These are phyloP conservation scores for Citeromyces hawaiiensis DNA, from an alignment of 1,139 yeast genomes.

Conservation along the genomic window DNA sequence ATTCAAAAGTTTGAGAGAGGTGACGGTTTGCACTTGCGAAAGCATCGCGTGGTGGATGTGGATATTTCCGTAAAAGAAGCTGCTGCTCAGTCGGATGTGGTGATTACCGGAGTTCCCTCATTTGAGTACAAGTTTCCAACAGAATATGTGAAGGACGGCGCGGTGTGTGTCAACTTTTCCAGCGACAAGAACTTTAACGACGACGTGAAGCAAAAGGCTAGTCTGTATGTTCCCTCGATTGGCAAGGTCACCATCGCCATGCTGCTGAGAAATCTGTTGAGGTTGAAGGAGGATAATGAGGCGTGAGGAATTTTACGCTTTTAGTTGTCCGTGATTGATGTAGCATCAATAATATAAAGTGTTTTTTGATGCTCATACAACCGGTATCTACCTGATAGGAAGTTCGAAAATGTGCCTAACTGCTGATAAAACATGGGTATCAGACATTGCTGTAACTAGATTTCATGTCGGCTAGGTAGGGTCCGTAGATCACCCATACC, in stretches of 20 bases:
- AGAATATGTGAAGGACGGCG: conserved; percentile 69
- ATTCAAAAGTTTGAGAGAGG: conserved; percentile 91
- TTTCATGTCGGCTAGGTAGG: too few relatives aligned
- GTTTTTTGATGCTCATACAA: too few relatives aligned
- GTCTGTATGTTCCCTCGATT: conserved; percentile 85
- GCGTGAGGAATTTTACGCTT: not conserved
- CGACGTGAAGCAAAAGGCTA: conserved; percentile 69
- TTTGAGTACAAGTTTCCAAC: conserved; percentile 76
- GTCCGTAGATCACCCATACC: too few relatives aligned
- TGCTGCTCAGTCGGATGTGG: conserved; percentile 72
- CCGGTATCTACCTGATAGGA: too few relatives aligned
- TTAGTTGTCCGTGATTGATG: too few relatives aligned
- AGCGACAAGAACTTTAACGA: conserved; percentile 79
- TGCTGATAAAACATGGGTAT: too few relatives aligned
- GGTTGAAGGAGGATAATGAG: conserved; percentile 56
- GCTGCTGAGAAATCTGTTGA: conserved; percentile 75
- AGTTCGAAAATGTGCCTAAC: too few relatives aligned
- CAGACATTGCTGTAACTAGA: too few relatives aligned
- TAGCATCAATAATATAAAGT: too few relatives aligned
- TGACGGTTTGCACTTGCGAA: conserved; percentile 67
- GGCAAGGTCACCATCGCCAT: conserved; percentile 95
- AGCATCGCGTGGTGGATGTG: conserved; percentile 73
- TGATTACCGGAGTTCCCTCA: conserved; percentile 91
- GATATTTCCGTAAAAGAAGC: conserved; percentile 42
- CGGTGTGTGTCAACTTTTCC: conserved; percentile 82